These are phyloP conservation scores for Boletus tylopilopsis DNA, from an alignment of 768 basidiomycete genomes.

Conservation along the genomic window DNA sequence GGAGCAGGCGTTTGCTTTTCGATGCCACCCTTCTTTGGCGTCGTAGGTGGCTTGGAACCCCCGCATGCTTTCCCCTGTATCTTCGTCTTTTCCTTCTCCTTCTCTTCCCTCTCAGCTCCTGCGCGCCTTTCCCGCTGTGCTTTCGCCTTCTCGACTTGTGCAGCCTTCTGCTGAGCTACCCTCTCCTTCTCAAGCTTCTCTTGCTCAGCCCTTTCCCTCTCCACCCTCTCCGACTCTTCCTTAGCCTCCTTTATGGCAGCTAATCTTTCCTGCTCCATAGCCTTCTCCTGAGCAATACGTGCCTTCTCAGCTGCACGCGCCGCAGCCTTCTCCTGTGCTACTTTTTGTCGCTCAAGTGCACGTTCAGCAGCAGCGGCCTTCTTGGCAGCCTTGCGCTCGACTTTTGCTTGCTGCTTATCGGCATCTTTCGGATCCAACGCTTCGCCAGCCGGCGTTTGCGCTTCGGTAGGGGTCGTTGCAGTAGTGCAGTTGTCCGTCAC, in stretches of 20 bases:
- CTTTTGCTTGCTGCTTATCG: conserved; percentile 50
- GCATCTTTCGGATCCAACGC: conserved; percentile 32
- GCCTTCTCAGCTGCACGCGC: conserved; percentile 50
- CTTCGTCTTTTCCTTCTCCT: conserved; percentile 29
- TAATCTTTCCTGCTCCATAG: conserved; percentile 48
- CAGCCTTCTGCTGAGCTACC: conserved; percentile 28
- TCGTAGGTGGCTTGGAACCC: conserved; percentile 20
- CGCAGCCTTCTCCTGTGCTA: conserved; percentile 56
- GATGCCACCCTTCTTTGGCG: conserved; percentile 13
- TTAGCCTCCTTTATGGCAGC: conserved; percentile 37
- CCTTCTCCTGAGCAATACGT: conserved; percentile 50
- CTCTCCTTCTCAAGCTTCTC: conserved; percentile 40
- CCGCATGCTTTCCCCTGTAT: conserved; percentile 23
- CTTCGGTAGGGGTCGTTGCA: conserved; percentile 18
- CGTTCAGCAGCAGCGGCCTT: conserved; percentile 61
- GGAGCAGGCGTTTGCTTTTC: conserved; percentile 21
- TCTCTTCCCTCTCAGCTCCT: conserved; percentile 29
- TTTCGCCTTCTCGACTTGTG: conserved; percentile 37
- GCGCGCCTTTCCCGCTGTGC: conserved; percentile 31
- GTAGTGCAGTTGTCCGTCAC: conserved; percentile 10
- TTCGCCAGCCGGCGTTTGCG: conserved; percentile 14
- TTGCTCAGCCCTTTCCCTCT: conserved; percentile 36
- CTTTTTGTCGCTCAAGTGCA: conserved; percentile 55
- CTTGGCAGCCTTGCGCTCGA: conserved; percentile 61
- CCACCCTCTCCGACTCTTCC: conserved; percentile 34